A percentile compares a stretch with the other conserved stretches of the same genome.
Evolutionary conservation across 345 rosid species (phyloP).

Genomic region (Raphanus sativus): DNA sequence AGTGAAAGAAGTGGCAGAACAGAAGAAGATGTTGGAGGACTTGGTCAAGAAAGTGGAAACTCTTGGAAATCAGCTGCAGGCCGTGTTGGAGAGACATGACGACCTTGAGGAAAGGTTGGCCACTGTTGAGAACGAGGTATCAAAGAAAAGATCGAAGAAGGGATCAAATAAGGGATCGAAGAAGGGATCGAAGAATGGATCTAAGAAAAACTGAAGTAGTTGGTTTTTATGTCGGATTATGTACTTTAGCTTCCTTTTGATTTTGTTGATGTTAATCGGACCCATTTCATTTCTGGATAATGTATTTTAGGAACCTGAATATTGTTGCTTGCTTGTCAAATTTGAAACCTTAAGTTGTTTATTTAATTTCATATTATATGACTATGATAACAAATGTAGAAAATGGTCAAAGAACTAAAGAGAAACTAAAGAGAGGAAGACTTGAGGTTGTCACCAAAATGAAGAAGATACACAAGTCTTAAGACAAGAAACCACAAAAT

Average conservation of each 20-base stretch:
- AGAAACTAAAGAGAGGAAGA: too few relatives aligned
- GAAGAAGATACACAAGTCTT: neutral
- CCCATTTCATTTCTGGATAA: neutral
- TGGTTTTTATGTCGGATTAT: neutral
- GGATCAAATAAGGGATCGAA: neutral
- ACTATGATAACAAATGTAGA: too few relatives aligned
- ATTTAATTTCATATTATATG: too few relatives aligned
- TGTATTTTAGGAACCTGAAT: neutral
- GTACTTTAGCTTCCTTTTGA: too few relatives aligned
- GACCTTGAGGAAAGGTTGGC: neutral
- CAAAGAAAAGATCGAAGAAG: neutral
- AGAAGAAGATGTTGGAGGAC: neutral
- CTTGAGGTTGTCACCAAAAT: too few relatives aligned
- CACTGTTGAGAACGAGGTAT: neutral
- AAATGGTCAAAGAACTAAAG: too few relatives aligned
- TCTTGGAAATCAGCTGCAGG: neutral
- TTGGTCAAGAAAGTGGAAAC: neutral
- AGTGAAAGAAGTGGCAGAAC: neutral
- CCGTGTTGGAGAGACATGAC: neutral
- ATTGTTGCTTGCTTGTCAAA: too few relatives aligned
- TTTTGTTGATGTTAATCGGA: neutral
- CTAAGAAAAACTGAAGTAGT: neutral
- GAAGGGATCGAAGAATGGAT: too few relatives aligned
- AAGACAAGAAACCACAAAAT: too few relatives aligned
- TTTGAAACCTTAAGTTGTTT: too few relatives aligned